These are phyloP conservation scores for Lindgomyces ingoldianus DNA, from an alignment of 495 filamentous ascomycete species.

Conservation along the genomic window DNA sequence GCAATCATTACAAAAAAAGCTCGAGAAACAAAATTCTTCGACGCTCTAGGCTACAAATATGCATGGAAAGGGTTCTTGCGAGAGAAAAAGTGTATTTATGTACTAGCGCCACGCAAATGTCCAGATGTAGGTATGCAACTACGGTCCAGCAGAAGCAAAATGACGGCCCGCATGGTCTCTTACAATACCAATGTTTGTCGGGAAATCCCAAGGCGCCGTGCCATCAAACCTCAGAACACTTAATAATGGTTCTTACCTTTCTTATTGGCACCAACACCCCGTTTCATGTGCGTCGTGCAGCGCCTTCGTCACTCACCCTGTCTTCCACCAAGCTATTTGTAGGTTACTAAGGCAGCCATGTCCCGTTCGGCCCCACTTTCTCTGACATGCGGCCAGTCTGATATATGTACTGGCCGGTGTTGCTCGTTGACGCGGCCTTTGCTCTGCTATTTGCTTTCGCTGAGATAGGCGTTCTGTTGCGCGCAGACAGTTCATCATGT, in stretches of 20 bases:
- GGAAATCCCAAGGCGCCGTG: no score
- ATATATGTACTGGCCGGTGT: conserved; percentile 10
- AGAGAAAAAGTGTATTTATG: no score
- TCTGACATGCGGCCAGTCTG: background rate
- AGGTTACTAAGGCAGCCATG: conserved; percentile 1
- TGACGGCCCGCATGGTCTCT: no score
- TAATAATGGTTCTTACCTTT: background rate
- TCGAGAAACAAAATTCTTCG: no score
- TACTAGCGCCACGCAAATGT: no score
- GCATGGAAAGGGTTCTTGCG: no score
- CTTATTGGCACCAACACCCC: background rate
- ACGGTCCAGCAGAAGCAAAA: no score
- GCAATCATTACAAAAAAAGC: no score
- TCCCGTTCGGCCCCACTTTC: conserved; percentile 4
- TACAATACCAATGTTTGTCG: no score
- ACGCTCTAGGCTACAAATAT: no score
- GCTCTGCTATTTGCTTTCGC: background rate
- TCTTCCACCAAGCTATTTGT: conserved; percentile 3
- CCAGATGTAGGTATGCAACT: no score
- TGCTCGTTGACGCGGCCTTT: background rate
- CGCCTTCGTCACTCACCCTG: conserved; percentile 12
- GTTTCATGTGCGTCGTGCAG: background rate
- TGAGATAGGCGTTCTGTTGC: background rate
- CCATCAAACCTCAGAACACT: no score
- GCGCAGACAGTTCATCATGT: background rate